Conservation (phyloP, 352 stramenopile species). For the Pythium scleroteichum region DNA sequence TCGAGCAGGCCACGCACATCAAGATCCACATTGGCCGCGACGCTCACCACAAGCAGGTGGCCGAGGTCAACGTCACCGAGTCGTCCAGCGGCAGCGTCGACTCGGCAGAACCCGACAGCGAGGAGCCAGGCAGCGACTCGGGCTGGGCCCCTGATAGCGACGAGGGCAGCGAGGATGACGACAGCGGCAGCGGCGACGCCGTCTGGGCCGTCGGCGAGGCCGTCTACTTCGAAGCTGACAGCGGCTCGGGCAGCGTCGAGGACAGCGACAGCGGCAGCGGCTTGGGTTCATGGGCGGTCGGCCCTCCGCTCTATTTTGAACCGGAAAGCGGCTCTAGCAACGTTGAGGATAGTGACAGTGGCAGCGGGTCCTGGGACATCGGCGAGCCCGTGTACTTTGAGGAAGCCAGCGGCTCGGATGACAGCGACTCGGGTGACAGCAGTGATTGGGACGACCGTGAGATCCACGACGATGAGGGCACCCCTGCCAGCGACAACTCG, state of each 20-base stretch:
- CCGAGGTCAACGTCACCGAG: neutral
- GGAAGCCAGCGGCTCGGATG: neutral
- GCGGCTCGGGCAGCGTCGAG: neutral
- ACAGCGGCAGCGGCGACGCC: constrained; percentile 24
- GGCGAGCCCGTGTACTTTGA: neutral
- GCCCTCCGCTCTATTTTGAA: neutral
- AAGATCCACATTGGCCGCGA: constrained; percentile 14
- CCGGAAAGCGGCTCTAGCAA: neutral
- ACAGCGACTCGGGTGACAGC: neutral
- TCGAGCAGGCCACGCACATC: constrained; percentile 6
- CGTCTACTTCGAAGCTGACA: neutral
- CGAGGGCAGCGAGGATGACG: constrained; percentile 20
- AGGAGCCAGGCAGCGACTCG: too few relatives aligned
- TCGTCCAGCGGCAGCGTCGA: constrained; percentile 34
- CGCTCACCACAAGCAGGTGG: constrained; percentile 10
- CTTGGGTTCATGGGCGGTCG: too few relatives aligned
- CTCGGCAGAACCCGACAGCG: neutral
- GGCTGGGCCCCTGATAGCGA: neutral
- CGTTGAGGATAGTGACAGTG: neutral
- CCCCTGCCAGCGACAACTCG: too few relatives aligned
- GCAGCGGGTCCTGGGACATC: too few relatives aligned
- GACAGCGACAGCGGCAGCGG: constrained; percentile 4
- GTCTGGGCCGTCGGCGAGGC: constrained; percentile 2
- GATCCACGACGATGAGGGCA: too few relatives aligned
- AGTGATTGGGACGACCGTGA: neutral